Conservation (phyloP, 257 asterid genomes). For the Cynanchum wilfordii region DNA sequence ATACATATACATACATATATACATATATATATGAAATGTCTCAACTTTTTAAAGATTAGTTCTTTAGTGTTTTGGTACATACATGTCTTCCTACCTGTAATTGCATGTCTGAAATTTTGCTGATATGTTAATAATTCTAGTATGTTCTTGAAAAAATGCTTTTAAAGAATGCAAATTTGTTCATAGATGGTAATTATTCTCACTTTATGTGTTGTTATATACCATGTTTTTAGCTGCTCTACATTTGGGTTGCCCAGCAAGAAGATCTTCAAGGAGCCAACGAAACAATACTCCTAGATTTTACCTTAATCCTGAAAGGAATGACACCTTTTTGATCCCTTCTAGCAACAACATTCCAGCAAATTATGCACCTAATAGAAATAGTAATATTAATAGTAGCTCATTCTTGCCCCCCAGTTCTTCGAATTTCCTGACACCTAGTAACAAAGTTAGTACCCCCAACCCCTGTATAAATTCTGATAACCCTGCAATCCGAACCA, state of each 20-base stretch:
- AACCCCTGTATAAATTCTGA: constrained; percentile 17
- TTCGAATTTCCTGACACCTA: constrained; percentile 19
- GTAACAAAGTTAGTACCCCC: constrained; percentile 19
- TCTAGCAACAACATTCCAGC: constrained; percentile 31
- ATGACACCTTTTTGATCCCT: constrained; percentile 28
- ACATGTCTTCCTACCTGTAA: constrained; percentile 4
- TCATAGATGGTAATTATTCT: not conserved
- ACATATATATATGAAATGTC: not conserved
- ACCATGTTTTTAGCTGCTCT: constrained; percentile 62
- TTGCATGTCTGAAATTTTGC: not conserved
- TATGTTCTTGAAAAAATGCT: not conserved
- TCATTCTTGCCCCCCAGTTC: constrained; percentile 33
- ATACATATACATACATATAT: not conserved
- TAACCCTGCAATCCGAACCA: constrained; percentile 11
- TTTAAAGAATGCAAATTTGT: not conserved
- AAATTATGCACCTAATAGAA: constrained; percentile 20
- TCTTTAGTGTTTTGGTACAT: not conserved
- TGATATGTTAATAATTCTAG: not conserved
- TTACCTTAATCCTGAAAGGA: constrained; percentile 55
- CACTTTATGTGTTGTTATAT: not conserved
- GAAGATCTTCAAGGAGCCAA: constrained; percentile 79
- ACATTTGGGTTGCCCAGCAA: constrained; percentile 88
- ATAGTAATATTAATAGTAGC: not conserved
- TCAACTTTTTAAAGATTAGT: not conserved
- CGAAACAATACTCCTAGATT: constrained; percentile 49